These are phyloP conservation scores for Termitomyces bulborhizus DNA, from an alignment of 768 basidiomycete species.

Conservation along the genomic window DNA sequence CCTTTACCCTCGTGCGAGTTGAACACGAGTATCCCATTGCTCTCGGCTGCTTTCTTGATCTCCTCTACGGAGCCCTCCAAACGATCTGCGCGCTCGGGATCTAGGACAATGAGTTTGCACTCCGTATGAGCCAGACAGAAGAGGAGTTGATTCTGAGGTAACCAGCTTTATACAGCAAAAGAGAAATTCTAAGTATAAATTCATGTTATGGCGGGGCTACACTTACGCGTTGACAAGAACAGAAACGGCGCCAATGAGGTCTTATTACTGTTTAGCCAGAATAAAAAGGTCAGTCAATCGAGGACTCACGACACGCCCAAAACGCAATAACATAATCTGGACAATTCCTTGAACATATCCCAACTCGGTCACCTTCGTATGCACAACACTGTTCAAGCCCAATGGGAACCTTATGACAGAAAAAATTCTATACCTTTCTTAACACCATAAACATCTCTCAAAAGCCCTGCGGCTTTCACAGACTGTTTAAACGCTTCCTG, in stretches of 20 bases:
- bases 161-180: slow-evolving; percentile 22
- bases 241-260: slow-evolving; percentile 42
- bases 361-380: slow-evolving; percentile 33
- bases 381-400: not conserved
- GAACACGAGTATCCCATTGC: slow-evolving; percentile 32
- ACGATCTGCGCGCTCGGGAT: slow-evolving; percentile 37
- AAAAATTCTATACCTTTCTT: slow-evolving; percentile 31
- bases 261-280: slow-evolving; percentile 13
- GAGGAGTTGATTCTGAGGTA: slow-evolving; percentile 32
- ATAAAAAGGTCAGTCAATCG: not conserved
- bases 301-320: slow-evolving; percentile 39
- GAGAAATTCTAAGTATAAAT: not conserved
- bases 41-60: slow-evolving; percentile 23
- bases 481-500: slow-evolving; percentile 30
- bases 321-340: slow-evolving; percentile 40
- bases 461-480: slow-evolving; percentile 30
- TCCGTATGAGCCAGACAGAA: slow-evolving; percentile 40
- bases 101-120: slow-evolving; percentile 38
- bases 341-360: slow-evolving; percentile 42
- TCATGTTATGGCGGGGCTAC: not conserved
- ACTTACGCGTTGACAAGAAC: slow-evolving; percentile 42
- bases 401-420: not conserved
- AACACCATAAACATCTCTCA: slow-evolving; percentile 35
- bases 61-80: slow-evolving; percentile 22
- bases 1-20: slow-evolving; percentile 31